Evolutionary conservation across 208 protist species (phyloP), one percentile per base, ranked within the genome.

Genomic region (Trypanosoma mega): DNA sequence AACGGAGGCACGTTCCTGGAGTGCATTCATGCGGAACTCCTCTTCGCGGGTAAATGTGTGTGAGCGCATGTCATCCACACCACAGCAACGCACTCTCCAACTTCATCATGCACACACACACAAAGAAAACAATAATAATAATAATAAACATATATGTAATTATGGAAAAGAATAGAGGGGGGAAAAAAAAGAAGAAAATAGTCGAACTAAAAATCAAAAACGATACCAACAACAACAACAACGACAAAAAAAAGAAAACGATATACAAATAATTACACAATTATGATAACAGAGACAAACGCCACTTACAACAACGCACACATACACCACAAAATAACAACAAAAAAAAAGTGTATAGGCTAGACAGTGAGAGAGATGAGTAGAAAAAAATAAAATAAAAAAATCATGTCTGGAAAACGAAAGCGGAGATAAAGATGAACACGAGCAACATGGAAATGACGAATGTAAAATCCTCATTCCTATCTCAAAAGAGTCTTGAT

Each of bases 21-120:
- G 64, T 14, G 48, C 63, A 16, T 61, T 29, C 51, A 85, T 44
- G 3, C 85, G 74, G 4, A 33, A 57, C 54, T 89, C 81, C 51
- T 92, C 69, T 47, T 80, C 72, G 11, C 79, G 62, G 16, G 80
- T 79, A 49, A 52, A 69, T 11, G 82, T 48, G 12, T 2, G 18
- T 50, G 9, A 18, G n/a, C 39, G 56, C 53, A 58, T 59, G 46
- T 31, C 41, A 49, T 51, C 20, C 52, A 63, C 11, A n/a, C 20
- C n/a, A 9, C 9, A 26, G 21, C 2, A 57, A 3, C 3, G 8
- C 27, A 4, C 12, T 16, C 18, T 30, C 2, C 55, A 29, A 5
- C n/a, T 23, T 36, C 7, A 45, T 3, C 36, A 59, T 20, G 9
- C 18, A 59, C 18, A 33, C 2, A 30, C 20, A 51, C 7, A 37